Evolutionary conservation across 225 moss, liverwort and hornwort species (phyloP), one percentile per base, ranked within the genome.

Genomic region (Bryoerythrophyllum caledonicum): DNA sequence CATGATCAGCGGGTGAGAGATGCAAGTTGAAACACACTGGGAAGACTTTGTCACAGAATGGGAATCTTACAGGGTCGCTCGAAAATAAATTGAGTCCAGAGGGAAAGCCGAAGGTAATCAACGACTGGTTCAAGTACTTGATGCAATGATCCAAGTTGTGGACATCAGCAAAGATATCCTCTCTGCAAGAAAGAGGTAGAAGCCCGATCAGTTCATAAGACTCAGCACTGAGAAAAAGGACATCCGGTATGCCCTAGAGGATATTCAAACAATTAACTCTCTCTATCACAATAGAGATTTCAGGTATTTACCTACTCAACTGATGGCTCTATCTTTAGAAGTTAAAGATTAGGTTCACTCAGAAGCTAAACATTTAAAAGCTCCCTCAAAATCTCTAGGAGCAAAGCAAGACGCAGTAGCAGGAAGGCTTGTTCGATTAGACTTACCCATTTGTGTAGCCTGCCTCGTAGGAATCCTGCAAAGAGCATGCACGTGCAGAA

Each of bases 101-200:
- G 27, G 96, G 86, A 82, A 96, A 92, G 17, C 96, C 96, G 67
- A 91, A 94, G 56, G 94, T 94, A 76, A 88, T 84, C 67, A 96
- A 78, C 52, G 90, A 85, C 82, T 94, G 92, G 70, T 88, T 96
- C 67, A 96, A 75, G 79, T 96, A 94, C 82, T 94, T 94, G 65
- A 94, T 85, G 79, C 96, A 94, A 65, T 96, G 94, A 74, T 96
- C 96, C 80, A 96, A 77, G 84, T 96, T 96, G 81, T 86, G 89
- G 28, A 88, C 81, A 77, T 96, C 94, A 34, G 94, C 96, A 77
- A 96, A 96, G 71, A 75, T 52, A 81, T 96, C 92, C 38, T 89
- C 94, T 30, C 90, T 91, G 88, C 82, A 71, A 75, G 48, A 61
- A 86, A n/a, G 8, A 51, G 15, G 28, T 28, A 72, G 46, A 72